phyloP scores from a whole-genome alignment of 805 yeast genomes.

The Saccharomyces kudriavzevii region DNA sequence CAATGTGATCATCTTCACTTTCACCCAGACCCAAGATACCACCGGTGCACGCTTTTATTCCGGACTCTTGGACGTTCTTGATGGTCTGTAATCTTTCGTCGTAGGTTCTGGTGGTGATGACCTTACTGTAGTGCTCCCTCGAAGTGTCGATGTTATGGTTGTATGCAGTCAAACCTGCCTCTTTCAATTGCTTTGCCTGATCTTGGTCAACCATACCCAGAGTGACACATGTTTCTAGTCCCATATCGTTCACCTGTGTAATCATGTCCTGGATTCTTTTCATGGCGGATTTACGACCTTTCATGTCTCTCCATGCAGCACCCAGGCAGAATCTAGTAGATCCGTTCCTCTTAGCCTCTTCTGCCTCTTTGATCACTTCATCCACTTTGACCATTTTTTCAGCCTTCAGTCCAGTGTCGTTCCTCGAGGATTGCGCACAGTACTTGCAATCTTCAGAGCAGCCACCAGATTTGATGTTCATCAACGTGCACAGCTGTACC shows the following conservation, averaged over 20 bases:
- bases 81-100: conserved; percentile 68
- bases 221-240: conserved; percentile 74
- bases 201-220: conserved; percentile 64
- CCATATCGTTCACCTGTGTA: conserved; percentile 49
- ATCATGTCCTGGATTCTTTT: conserved; percentile 60
- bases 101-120: conserved; percentile 59
- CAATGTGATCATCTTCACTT: conserved; percentile 59
- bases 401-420: conserved; percentile 66
- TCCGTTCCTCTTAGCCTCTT: conserved; percentile 58
- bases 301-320: conserved; percentile 84
- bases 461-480: conserved; percentile 73
- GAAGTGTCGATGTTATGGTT: conserved; percentile 79
- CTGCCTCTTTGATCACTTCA: conserved; percentile 56
- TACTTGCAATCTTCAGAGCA: conserved; percentile 77
- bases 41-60: conserved; percentile 67
- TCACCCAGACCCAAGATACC: conserved; percentile 78
- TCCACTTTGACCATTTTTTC: conserved; percentile 55
- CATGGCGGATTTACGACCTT: conserved; percentile 62
- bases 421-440: conserved; percentile 67
- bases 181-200: conserved; percentile 52
- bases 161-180: conserved; percentile 74
- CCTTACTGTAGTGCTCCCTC: conserved; percentile 65
- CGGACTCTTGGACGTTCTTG: conserved; percentile 52
- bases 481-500: conserved; percentile 67
- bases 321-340: conserved; percentile 79